Evolutionary conservation across 2,329 filamentous ascomycete genomes (phyloP), one percentile per base, ranked within the genome.

Genomic region (Hypocreales sp.): DNA sequence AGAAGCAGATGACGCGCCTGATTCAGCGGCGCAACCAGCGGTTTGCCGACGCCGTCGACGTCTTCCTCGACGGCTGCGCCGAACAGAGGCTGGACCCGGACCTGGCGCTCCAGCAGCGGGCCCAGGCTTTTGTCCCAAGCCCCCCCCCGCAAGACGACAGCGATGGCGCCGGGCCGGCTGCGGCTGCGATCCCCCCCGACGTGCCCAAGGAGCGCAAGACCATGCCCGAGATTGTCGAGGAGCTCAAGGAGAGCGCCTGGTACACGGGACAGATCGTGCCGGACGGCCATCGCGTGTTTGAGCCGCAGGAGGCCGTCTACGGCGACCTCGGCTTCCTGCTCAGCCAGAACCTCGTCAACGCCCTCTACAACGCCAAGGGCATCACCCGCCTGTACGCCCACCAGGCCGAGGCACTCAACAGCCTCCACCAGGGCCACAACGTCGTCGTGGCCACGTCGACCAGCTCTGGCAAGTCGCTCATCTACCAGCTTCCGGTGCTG

Each of bases 391-490:
- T 98, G 20, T 98, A 92, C 44, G 74, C 81, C 1, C 90, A 98
- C 48, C 90, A 98, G 52, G 74, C 86, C 0, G 81, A 92, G 53
- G 90, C 90, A 1, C 82, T 98, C 40, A 98, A 98, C 44, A 72
- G 78, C 33, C 60, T 98, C 2, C 66, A 87, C 30, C 69, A 78
- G 4, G 87, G 84, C 0, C 69, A 77, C 20, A 75, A 94, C 47
- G 83, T 95, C 10, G 87, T 98, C 27, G 78, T 98, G 2, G 77
- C 86, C 2, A 98, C 90, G 0, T 92, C 87, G 1, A 98, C 90
- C 0, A 92, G 82, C 45, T 98, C 90, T 1, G 90, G 90, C 8
- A 98, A 98, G 51, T 94, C 84, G 5, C 58, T 98, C n/a, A 94
- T 98, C 34, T 98, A 95, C 45, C 90, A 98, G 44, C 67, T 98